Evolutionary conservation across 2,329 filamentous ascomycete species (phyloP).

Genomic region (Aspergillus fijiensis): DNA sequence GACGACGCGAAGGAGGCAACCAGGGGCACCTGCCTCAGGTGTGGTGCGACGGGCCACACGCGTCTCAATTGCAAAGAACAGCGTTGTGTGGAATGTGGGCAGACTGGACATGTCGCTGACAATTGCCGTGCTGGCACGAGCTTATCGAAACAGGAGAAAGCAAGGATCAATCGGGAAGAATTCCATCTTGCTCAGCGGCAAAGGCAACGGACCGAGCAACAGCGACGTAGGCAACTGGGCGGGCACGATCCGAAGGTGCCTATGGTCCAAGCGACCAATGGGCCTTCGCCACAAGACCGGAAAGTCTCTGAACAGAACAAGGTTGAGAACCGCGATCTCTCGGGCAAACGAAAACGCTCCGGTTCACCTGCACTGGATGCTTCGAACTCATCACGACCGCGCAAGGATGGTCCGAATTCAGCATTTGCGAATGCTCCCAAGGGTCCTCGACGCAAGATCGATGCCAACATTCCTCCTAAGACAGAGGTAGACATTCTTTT

Average conservation of each 20-base stretch:
- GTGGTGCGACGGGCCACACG: constrained; percentile 40
- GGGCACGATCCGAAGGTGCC: constrained; percentile 49
- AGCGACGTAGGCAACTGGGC: constrained; percentile 43
- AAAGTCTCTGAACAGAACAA: constrained; percentile 15
- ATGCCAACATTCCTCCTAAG: constrained; percentile 23
- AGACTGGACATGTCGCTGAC: constrained; percentile 41
- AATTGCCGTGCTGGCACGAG: constrained; percentile 35
- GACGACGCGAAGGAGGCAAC: constrained; percentile 39
- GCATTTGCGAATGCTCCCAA: constrained; percentile 27
- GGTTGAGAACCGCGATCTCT: constrained; percentile 14
- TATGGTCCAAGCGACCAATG: constrained; percentile 32
- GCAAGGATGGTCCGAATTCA: constrained; percentile 24
- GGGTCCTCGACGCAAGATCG: constrained; percentile 23
- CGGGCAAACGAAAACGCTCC: constrained; percentile 36
- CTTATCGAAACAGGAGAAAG: constrained; percentile 40
- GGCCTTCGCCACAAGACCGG: constrained; percentile 13
- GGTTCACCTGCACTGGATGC: constrained; percentile 25
- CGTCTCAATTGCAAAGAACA: constrained; percentile 39
- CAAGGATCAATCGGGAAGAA: constrained; percentile 40
- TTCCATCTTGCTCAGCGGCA: constrained; percentile 32
- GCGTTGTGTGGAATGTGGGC: constrained; percentile 47
- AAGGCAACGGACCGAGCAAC: constrained; percentile 38
- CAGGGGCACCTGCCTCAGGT: constrained; percentile 45
- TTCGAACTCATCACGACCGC: constrained; percentile 29
- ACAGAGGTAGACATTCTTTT: constrained; percentile 19